These are phyloP conservation scores for Tympanopsis confertula DNA, from an alignment of 2,329 filamentous ascomycete genomes.

Conservation along the genomic window DNA sequence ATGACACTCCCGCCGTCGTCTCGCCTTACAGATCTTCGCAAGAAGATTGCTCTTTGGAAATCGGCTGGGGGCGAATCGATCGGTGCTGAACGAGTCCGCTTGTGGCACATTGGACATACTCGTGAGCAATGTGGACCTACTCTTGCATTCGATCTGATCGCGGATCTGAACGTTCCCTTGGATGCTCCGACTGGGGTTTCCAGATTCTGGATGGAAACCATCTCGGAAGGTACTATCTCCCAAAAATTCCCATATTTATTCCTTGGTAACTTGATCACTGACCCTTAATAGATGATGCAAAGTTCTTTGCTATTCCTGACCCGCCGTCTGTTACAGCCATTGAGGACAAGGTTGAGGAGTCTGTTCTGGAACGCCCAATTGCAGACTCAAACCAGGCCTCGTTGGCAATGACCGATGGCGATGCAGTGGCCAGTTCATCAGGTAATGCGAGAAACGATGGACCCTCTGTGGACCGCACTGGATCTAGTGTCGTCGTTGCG, in stretches of 20 bases:
- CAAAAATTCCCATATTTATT: too few species aligned
- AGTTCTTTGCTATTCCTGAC: constrained; percentile 20
- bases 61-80: constrained; percentile 16
- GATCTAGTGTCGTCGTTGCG: too few species aligned
- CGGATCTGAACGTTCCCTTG: constrained; percentile 15
- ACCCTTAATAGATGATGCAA: constrained; percentile 14
- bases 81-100: constrained; percentile 20
- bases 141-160: constrained; percentile 18
- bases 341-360: neutral
- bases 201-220: neutral
- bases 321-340: constrained; percentile 8
- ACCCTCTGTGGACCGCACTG: constrained; percentile 8
- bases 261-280: neutral
- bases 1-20: constrained; percentile 18
- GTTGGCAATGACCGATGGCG: constrained; percentile 14
- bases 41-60: neutral
- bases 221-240: neutral
- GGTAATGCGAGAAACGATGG: constrained; percentile 8
- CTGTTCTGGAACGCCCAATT: neutral
- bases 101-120: constrained; percentile 24
- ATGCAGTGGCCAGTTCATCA: constrained; percentile 12
- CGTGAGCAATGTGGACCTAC: constrained; percentile 17
- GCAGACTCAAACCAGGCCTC: constrained; percentile 12
- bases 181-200: constrained; percentile 2
- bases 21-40: constrained; percentile 16